These are phyloP conservation scores for Eutypella sp. DNA, from an alignment of 2,329 filamentous ascomycete species.

Conservation along the genomic window DNA sequence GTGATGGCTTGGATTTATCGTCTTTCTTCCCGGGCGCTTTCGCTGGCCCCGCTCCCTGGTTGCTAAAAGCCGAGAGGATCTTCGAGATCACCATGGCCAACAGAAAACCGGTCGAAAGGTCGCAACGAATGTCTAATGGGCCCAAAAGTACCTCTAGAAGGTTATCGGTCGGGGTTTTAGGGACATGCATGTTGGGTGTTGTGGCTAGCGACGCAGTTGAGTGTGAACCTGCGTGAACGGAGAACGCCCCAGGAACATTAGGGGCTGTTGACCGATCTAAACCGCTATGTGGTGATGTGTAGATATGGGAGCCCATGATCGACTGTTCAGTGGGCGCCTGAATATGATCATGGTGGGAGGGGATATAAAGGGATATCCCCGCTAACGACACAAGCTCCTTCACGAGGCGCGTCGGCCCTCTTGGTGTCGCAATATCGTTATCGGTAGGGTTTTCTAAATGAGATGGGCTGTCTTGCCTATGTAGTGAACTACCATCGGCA, in stretches of 20 bases:
- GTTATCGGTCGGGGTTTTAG: conserved; percentile 22
- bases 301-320: background rate
- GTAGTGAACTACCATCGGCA: conserved; percentile 16
- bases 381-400: conserved; percentile 50
- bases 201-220: conserved; percentile 15
- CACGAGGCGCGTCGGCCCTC: conserved; percentile 48
- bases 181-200: conserved; percentile 3
- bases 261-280: conserved; percentile 34
- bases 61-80: conserved; percentile 41
- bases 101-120: conserved; percentile 52
- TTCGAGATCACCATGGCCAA: conserved; percentile 46
- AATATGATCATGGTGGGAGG: conserved; percentile 43
- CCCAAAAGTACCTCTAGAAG: conserved; percentile 47
- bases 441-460: conserved; percentile 8
- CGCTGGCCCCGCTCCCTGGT: conserved; percentile 11
- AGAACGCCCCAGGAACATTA: conserved; percentile 59
- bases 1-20: conserved; percentile 10
- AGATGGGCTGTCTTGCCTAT: conserved; percentile 11
- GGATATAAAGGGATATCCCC: conserved; percentile 50
- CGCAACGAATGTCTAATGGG: conserved; percentile 48
- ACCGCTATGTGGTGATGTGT: conserved; percentile 1
- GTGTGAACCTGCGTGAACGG: conserved; percentile 34
- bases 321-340: conserved; percentile 23
- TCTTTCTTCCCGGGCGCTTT: conserved; percentile 7
- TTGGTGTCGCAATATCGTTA: conserved; percentile 45